Base-by-base conservation (phyloP, 2,329 filamentous ascomycete genomes). In the Arthroderma sp. region DNA sequence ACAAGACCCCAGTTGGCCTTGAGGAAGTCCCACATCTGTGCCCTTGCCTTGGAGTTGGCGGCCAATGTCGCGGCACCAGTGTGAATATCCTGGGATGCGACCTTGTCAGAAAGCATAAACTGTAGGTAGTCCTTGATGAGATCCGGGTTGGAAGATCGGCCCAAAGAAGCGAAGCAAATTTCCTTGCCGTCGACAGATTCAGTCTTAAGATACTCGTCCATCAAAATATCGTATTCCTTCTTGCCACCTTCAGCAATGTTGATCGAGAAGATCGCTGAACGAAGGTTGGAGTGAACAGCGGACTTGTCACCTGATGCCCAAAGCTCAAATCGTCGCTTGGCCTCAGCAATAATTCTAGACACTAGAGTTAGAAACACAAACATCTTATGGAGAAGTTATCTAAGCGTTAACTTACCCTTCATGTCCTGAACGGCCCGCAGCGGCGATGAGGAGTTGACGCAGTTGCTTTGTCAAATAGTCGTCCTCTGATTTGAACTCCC, bases 181-280 rank as follows among this genome's bases (percentile, higher is more conserved):
- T 94, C 87, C 65, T 88, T 93, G 55, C 87, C 88, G 56, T 96
- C 91, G 33, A 95, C 80, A 5, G 87, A 86, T 43, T 82, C 82
- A 8, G 86, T 91, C 42, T 72, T 80, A 51, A 78, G 73, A 73
- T 86, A 96, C 61, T 95, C 88, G 44, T 86, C 78, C 69, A 89
- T 86, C 44, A 98, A 74, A 5, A 80, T 74, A 29, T 83, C 74
- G 53, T 78, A 82, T 44, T 86, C 85, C 10, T 78, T 70, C 43
- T 75, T 73, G 5, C 77, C 78, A 5, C 86, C 79, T 52, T 88
- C 77, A 51, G 79, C 80, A 48, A 95, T 73, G 28, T 79, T 82
- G 32, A 87, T 81, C 47, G 80, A 79, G 72, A 87, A 96, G 48
- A 94, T 76, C 1, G 86, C 78, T 29, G 75, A 73, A 47, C 89